Percentiles rank a stretch among this genome's conserved stretches.
phyloP scores from a whole-genome alignment of 768 basidiomycete genomes.

The Pilatotrama ljubarskyi region DNA sequence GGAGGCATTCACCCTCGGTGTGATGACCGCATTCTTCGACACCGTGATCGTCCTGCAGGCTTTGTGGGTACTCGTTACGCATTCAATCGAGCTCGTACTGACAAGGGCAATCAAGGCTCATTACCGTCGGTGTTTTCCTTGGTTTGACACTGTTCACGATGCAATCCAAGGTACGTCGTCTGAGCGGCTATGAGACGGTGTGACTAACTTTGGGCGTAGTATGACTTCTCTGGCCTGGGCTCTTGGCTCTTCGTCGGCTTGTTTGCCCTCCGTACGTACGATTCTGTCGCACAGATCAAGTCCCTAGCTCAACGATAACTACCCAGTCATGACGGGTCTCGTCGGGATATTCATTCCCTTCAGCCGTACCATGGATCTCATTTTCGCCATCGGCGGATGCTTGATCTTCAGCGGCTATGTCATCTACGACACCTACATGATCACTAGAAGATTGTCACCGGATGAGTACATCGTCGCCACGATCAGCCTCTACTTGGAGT shows the following conservation, averaged over 20 bases:
- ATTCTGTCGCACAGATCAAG: not conserved
- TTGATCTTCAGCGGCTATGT: conserved; percentile 89
- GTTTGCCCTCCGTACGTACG: conserved; percentile 65
- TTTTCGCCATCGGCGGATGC: conserved; percentile 76
- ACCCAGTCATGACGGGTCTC: conserved; percentile 73
- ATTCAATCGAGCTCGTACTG: no score
- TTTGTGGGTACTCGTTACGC: conserved; percentile 47
- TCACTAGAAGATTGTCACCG: conserved; percentile 85
- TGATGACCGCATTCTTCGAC: conserved; percentile 76
- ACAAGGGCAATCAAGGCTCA: no score
- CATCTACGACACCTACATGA: conserved; percentile 87
- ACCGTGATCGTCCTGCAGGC: conserved; percentile 82
- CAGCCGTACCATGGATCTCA: conserved; percentile 74
- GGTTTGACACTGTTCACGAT: conserved; percentile 94
- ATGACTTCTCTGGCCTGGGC: conserved; percentile 91
- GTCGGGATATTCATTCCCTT: conserved; percentile 89
- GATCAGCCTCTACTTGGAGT: conserved; percentile 94
- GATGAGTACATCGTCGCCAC: conserved; percentile 94
- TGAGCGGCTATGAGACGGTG: no score
- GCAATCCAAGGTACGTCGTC: conserved; percentile 74
- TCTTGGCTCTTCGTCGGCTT: conserved; percentile 88
- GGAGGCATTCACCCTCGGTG: conserved; percentile 90
- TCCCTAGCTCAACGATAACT: not conserved
- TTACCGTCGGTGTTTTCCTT: conserved; percentile 90
- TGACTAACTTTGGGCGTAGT: conserved; percentile 45